These are phyloP conservation scores for Diaporthe sp. DNA, from an alignment of 2,329 filamentous ascomycete genomes.

Conservation along the genomic window DNA sequence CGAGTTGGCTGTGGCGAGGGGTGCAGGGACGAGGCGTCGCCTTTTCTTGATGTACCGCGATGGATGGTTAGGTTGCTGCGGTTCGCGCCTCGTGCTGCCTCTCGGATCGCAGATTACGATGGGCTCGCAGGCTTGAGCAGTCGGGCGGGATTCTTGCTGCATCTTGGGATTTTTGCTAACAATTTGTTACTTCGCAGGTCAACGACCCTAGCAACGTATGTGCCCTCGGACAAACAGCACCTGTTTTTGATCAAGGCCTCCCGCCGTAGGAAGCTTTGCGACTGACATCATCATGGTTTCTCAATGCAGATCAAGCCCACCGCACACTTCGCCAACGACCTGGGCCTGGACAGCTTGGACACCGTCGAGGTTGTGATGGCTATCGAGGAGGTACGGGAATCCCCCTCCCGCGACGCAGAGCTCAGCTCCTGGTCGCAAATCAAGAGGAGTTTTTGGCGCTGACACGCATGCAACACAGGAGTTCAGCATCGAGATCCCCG, in stretches of 20 bases:
- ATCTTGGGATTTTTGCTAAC: slow-evolving; percentile 44
- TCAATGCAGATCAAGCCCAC: slow-evolving; percentile 78
- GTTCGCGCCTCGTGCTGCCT: neutral
- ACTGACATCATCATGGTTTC: slow-evolving; percentile 32
- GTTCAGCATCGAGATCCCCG: slow-evolving; percentile 94
- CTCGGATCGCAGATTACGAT: slow-evolving; percentile 7
- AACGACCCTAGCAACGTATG: slow-evolving; percentile 75
- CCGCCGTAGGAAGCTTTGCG: neutral
- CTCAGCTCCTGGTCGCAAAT: slow-evolving; percentile 1
- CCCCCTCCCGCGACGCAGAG: slow-evolving; percentile 37
- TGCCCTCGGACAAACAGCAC: slow-evolving; percentile 40
- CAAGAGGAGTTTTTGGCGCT: neutral
- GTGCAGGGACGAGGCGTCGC: no score
- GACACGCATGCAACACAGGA: slow-evolving; percentile 54
- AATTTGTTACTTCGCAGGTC: slow-evolving; percentile 65
- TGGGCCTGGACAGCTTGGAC: slow-evolving; percentile 96
- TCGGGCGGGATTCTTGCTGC: neutral
- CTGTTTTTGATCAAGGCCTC: neutral
- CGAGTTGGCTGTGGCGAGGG: neutral
- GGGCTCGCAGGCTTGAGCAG: no score
- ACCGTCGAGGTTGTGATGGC: slow-evolving; percentile 99
- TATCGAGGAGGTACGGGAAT: slow-evolving; percentile 86
- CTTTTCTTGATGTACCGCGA: neutral
- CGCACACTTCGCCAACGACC: slow-evolving; percentile 96
- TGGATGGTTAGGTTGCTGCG: neutral